Conservation (phyloP, 108 stramenopile species). For the Cylindrotheca closterium region DNA sequence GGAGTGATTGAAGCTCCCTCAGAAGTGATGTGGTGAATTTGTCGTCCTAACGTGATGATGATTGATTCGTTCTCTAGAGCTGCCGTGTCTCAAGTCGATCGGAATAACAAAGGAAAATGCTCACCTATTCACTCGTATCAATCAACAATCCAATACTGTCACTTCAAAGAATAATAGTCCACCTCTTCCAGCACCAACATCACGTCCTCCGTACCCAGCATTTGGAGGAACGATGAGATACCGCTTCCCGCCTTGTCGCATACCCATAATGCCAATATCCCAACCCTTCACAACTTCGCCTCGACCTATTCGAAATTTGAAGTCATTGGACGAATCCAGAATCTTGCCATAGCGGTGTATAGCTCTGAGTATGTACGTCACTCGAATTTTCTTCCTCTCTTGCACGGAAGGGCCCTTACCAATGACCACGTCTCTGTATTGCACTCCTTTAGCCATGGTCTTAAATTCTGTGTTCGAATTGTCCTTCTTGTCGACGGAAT, state of each 20-base stretch:
- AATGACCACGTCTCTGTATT: slow-evolving; percentile 36
- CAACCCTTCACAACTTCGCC: slow-evolving; percentile 79
- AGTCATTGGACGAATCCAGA: slow-evolving; percentile 51
- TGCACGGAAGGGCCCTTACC: slow-evolving; percentile 45
- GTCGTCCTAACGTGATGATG: background rate
- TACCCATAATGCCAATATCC: slow-evolving; percentile 74
- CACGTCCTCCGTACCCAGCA: slow-evolving; percentile 71
- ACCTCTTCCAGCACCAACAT: slow-evolving; percentile 61
- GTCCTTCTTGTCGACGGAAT: too few relatives aligned
- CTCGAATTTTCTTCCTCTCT: slow-evolving; percentile 34
- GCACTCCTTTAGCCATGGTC: slow-evolving; percentile 25
- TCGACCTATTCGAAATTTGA: slow-evolving; percentile 55
- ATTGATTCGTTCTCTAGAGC: too few relatives aligned
- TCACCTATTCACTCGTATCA: background rate
- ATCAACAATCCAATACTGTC: slow-evolving; percentile 11
- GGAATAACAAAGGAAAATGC: background rate
- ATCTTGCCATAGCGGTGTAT: slow-evolving; percentile 39
- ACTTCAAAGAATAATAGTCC: slow-evolving; percentile 61
- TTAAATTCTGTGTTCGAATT: background rate
- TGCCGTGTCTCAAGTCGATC: background rate
- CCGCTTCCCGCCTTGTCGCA: slow-evolving; percentile 79
- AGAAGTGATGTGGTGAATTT: slow-evolving; percentile 2
- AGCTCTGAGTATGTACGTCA: slow-evolving; percentile 40
- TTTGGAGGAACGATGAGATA: slow-evolving; percentile 72
- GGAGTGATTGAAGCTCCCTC: slow-evolving; percentile 1